Percentiles rank a stretch among this genome's conserved stretches.
Evolutionary conservation across 2,329 filamentous ascomycete species (phyloP).

Genomic region (Penicillium sp.): DNA sequence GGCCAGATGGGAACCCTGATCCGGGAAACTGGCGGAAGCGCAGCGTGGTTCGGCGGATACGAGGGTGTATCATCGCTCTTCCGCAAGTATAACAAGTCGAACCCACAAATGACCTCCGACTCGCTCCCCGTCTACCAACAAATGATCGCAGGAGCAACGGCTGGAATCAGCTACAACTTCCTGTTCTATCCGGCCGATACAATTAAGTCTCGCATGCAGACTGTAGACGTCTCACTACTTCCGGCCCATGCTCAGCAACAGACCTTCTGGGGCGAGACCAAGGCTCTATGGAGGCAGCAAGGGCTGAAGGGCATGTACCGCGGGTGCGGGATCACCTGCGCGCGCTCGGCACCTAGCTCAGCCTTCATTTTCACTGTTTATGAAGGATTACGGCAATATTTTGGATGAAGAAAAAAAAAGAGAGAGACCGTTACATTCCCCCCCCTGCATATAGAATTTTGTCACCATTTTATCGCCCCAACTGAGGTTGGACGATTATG

Average conservation of each 20-base stretch:
- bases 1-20: constrained; percentile 92
- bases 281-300: constrained; percentile 74
- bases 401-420: constrained; percentile 43
- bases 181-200: constrained; percentile 97
- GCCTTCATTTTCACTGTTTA: constrained; percentile 97
- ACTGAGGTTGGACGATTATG: background rate
- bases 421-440: background rate
- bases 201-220: constrained; percentile 97
- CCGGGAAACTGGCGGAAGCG: constrained; percentile 86
- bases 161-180: constrained; percentile 94
- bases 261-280: constrained; percentile 71
- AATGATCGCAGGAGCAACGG: constrained; percentile 79
- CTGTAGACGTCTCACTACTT: constrained; percentile 60
- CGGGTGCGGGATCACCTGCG: constrained; percentile 90
- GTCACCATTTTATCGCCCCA: background rate
- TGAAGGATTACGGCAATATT: constrained; percentile 73
- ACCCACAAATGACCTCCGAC: constrained; percentile 37
- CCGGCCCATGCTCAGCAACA: constrained; percentile 52
- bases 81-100: constrained; percentile 48
- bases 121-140: constrained; percentile 81
- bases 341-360: constrained; percentile 87
- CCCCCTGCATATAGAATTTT: constrained; percentile 16
- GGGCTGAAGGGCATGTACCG: constrained; percentile 85
- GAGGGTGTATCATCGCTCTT: constrained; percentile 75
- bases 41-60: constrained; percentile 93